Evolutionary conservation across 441 rosid species (phyloP).

Genomic region (Bruguiera hainesii): DNA sequence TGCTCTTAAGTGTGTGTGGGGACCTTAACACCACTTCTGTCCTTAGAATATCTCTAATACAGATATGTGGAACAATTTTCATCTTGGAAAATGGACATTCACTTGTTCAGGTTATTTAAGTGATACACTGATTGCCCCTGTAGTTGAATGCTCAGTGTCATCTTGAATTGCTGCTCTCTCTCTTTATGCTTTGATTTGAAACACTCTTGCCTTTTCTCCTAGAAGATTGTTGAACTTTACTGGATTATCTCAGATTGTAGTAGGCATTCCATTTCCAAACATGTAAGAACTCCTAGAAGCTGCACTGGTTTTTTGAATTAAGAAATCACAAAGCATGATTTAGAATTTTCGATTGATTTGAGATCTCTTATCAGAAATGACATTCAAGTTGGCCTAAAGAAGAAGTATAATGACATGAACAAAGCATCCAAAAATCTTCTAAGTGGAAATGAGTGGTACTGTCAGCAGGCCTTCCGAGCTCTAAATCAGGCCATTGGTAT

Average conservation of each 20-base stretch:
- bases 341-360: conserved; percentile 25
- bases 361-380: conserved; percentile 58
- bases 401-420: conserved; percentile 73
- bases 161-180: conserved; percentile 3
- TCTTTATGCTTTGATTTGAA: background rate
- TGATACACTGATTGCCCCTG: background rate
- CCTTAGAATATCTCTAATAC: background rate
- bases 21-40: conserved; percentile 12
- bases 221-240: conserved; percentile 19
- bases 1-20: background rate
- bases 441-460: conserved; percentile 97
- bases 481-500: conserved; percentile 97
- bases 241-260: conserved; percentile 74
- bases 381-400: conserved; percentile 79
- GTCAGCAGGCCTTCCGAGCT: conserved; percentile 96
- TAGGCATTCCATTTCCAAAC: conserved; percentile 99
- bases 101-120: background rate
- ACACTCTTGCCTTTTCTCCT: conserved; percentile 8
- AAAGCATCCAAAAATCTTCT: conserved; percentile 81
- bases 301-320: conserved; percentile 1
- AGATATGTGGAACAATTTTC: background rate
- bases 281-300: conserved; percentile 46
- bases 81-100: background rate
- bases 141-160: background rate
- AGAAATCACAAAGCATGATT: conserved; percentile 5